Evolutionary conservation across 2,329 filamentous ascomycete genomes (phyloP).

Genomic region (Stagonosporopsis rhizophila): DNA sequence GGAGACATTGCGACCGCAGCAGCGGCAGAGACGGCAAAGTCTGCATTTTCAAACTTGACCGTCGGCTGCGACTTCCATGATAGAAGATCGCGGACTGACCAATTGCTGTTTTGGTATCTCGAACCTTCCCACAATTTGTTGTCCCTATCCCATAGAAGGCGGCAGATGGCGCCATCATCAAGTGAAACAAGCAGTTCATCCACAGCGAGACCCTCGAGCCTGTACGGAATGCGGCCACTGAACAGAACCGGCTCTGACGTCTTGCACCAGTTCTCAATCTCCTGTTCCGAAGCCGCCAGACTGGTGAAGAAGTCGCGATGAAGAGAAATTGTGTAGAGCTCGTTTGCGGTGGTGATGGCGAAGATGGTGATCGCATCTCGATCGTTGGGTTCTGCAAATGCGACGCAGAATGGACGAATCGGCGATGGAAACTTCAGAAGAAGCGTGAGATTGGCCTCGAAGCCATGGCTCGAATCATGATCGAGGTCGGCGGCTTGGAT

Average conservation of each 20-base stretch:
- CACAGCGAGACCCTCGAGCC: conserved; percentile 75
- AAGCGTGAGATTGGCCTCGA: conserved; percentile 76
- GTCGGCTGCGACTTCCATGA: conserved; percentile 71
- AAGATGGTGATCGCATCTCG: conserved; percentile 81
- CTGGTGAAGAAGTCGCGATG: conserved; percentile 82
- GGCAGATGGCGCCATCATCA: conserved; percentile 77
- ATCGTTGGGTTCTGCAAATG: conserved; percentile 79
- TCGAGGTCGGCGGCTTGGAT: conserved; percentile 83
- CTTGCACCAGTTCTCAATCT: conserved; percentile 79
- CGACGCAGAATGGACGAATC: conserved; percentile 79
- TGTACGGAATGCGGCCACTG: conserved; percentile 78
- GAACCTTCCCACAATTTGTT: conserved; percentile 69
- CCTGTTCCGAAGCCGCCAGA: conserved; percentile 72
- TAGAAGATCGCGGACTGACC: conserved; percentile 68
- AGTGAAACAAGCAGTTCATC: conserved; percentile 81
- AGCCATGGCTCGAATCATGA: conserved; percentile 66
- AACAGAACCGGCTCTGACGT: conserved; percentile 75
- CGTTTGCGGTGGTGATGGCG: conserved; percentile 77
- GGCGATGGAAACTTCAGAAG: conserved; percentile 77
- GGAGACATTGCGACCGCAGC: conserved; percentile 63
- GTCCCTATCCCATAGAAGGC: conserved; percentile 56
- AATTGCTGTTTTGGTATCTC: conserved; percentile 76
- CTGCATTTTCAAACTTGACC: conserved; percentile 70
- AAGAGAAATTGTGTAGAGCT: conserved; percentile 84
- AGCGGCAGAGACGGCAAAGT: conserved; percentile 66